Percentiles rank a stretch among this genome's conserved stretches.
These are phyloP conservation scores for Fusarium newnesense DNA, from an alignment of 2,329 filamentous ascomycete genomes.

Conservation along the genomic window DNA sequence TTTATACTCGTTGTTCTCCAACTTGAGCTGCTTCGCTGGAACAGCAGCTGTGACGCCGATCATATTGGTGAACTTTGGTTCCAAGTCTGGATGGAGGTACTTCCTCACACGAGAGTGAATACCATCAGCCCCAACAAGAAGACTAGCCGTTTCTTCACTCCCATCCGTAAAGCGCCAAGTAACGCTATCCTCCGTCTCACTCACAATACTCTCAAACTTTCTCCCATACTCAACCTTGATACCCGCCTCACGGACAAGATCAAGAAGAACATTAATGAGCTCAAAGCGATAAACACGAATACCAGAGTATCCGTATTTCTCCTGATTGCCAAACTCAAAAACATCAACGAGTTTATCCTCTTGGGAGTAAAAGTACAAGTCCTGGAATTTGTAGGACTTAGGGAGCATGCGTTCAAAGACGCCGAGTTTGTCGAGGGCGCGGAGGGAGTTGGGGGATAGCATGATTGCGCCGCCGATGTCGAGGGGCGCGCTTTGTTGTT, in stretches of 20 bases:
- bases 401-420: conserved; percentile 58
- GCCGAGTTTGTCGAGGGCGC: conserved; percentile 61
- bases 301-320: conserved; percentile 62
- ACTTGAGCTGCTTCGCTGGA: conserved; percentile 51
- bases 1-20: conserved; percentile 48
- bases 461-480: conserved; percentile 66
- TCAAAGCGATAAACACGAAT: conserved; percentile 64
- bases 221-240: conserved; percentile 59
- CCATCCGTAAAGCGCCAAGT: conserved; percentile 61
- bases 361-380: conserved; percentile 57
- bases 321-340: conserved; percentile 59
- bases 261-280: conserved; percentile 60
- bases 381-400: conserved; percentile 62
- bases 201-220: conserved; percentile 57
- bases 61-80: conserved; percentile 62
- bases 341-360: conserved; percentile 48
- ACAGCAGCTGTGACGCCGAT: conserved; percentile 51
- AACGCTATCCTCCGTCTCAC: conserved; percentile 53
- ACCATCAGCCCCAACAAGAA: conserved; percentile 68
- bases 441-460: conserved; percentile 68
- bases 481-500: conserved; percentile 56
- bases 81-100: conserved; percentile 60
- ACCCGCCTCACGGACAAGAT: conserved; percentile 50
- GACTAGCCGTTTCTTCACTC: conserved; percentile 48
- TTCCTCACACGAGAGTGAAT: conserved; percentile 67